Evolutionary conservation across 805 yeast species (phyloP).

Genomic region (Metschnikowia aberdeeniae): DNA sequence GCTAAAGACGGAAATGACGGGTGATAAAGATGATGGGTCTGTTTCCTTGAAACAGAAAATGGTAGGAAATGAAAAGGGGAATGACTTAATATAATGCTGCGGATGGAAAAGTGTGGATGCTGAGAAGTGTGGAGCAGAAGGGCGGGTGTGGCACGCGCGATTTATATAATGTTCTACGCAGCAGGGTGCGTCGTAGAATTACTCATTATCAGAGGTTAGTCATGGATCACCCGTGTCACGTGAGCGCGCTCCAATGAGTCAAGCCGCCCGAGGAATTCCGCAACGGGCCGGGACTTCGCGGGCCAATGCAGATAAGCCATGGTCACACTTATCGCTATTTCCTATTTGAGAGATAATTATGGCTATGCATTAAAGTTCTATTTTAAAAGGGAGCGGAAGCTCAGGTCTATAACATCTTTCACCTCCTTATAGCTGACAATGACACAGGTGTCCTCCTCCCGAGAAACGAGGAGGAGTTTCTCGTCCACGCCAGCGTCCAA

Average conservation of each 20-base stretch:
- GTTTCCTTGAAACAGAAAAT: too few relatives aligned
- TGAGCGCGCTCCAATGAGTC: conserved; percentile 1
- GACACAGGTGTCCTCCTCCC: conserved; percentile 81
- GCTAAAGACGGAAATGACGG: conserved; percentile 1
- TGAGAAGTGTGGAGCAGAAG: background rate
- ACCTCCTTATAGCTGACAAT: conserved; percentile 83
- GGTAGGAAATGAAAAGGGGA: background rate
- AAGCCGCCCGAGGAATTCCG: conserved; percentile 2
- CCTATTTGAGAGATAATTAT: background rate
- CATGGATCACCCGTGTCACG: conserved; percentile 3
- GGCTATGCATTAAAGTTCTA: conserved; percentile 2
- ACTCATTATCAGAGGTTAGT: conserved; percentile 5
- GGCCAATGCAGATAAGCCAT: background rate
- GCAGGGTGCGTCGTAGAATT: conserved; percentile 2
- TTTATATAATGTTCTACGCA: conserved; percentile 5
- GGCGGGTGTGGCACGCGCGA: conserved; percentile 2
- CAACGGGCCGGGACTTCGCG: background rate
- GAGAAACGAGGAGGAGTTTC: conserved; percentile 69
- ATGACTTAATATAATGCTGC: background rate
- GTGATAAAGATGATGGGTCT: background rate
- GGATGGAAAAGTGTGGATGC: conserved; percentile 1
- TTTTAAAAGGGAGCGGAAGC: conserved; percentile 44
- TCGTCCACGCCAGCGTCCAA: conserved; percentile 91
- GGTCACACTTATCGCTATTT: background rate
- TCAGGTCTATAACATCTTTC: conserved; percentile 62